A percentile compares a stretch with the other conserved stretches of the same genome.
Evolutionary conservation across 208 protist genomes (phyloP).

Genomic region (Lotmaria passim): DNA sequence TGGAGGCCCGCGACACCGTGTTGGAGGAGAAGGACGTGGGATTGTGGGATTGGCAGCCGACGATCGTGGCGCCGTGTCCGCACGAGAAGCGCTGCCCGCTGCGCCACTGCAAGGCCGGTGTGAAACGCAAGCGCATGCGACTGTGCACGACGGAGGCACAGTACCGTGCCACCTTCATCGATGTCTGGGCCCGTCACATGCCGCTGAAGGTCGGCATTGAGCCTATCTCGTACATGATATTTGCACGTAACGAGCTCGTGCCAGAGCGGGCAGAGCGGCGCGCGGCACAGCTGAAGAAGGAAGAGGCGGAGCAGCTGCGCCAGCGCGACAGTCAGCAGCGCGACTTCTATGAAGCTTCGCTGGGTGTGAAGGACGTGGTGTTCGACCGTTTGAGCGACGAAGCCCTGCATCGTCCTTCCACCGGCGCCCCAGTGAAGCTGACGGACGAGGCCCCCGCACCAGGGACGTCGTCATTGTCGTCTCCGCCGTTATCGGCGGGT

Average conservation of each 20-base stretch:
- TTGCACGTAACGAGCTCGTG: constrained; percentile 87
- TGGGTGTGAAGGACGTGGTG: constrained; percentile 84
- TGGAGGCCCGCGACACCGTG: constrained; percentile 87
- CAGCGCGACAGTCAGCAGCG: constrained; percentile 65
- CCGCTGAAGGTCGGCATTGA: constrained; percentile 86
- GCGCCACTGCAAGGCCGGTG: constrained; percentile 81
- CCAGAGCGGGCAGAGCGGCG: constrained; percentile 76
- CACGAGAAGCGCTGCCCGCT: constrained; percentile 85
- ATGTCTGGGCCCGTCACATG: constrained; percentile 81
- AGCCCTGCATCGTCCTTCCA: constrained; percentile 74
- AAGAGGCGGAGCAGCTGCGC: constrained; percentile 37
- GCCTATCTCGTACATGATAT: constrained; percentile 84
- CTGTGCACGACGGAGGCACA: constrained; percentile 86
- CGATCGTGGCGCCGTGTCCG: constrained; percentile 85
- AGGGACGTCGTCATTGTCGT: constrained; percentile 4
- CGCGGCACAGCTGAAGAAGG: constrained; percentile 42
- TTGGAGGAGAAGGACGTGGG: constrained; percentile 87
- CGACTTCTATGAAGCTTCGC: constrained; percentile 62
- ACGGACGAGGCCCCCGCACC: not conserved
- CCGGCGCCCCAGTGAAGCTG: constrained; percentile 66
- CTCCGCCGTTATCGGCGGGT: constrained; percentile 6
- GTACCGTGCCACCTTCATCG: constrained; percentile 87
- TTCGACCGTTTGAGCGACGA: constrained; percentile 89
- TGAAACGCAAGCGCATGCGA: constrained; percentile 88
- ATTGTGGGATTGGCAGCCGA: constrained; percentile 91